Base-by-base conservation (phyloP, 305 asterid species). In the Andrographis paniculata region DNA sequence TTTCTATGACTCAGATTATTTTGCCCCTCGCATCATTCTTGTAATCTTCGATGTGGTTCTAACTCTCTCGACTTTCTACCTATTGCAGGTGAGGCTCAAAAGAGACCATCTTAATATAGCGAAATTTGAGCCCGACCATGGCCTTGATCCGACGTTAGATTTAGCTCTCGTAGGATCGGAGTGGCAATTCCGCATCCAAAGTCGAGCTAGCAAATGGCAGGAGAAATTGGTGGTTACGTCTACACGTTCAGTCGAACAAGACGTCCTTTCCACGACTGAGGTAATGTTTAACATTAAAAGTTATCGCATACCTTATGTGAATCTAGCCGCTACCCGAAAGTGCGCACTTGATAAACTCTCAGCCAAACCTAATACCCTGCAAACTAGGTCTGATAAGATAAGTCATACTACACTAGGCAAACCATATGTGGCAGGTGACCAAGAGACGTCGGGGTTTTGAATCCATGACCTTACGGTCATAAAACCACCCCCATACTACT, bases 201-300 rank as follows among this genome's bases (percentile, higher is more conserved):
- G 99, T 65, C 87, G 85, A 59, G 94, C 99, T 36, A 92, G 95
- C 82, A 87, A 84, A 62, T 92, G 99, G 99, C 99, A 92, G 73
- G 99, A 92, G 62, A 92, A 92, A 45, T 63, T 92, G 70, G 83
- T 79, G 48, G 96, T 92, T 55, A 92, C 99, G 38, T 92, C 99
- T 23, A 81, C 93, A 12, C 99, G 97, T 42, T 84, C 99, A 6
- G 83, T 79, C 66, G 99, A 92, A 63, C 99, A 84, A 65, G 93
- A 79, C 63, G 88, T 79, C 70, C 87, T 87, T 63, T 92, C 99
- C 20, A 77, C 95, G 50, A 75, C 94, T 45, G 95, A 87, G 97
- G 99, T 91, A 78, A 60, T 37, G 19, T 41, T 51, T 48, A 20
- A 30, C 46, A 51, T 65, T n/a, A n/a, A n/a, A n/a, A n/a, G n/a